Evolutionary conservation across 1,284 basidiomycete species (phyloP), one percentile per base, ranked within the genome.

Genomic region (Moesziomyces parantarcticus): DNA sequence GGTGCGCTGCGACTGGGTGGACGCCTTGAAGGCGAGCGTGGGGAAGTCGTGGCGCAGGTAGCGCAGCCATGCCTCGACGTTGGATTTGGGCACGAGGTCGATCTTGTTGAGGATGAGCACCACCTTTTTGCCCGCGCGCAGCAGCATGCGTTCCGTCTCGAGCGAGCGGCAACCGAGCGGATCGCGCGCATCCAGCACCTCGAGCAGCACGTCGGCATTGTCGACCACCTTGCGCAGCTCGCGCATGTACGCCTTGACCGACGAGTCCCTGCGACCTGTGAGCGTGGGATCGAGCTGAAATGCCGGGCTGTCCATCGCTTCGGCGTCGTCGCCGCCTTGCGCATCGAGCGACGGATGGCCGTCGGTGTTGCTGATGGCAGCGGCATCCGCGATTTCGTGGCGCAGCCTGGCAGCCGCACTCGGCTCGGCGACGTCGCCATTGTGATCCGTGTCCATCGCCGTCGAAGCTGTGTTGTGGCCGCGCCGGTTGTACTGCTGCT

Each of bases 21-120:
- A 92, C 0, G 93, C 94, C 70, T 93, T 91, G 87, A 98, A 98
- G 0, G 97, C 93, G 53, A 99, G 88, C 0, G 94, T 95, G 0
- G 96, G 94, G 6, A 94, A 94, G 18, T 91, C 90, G 83, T 97
- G 92, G 14, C 94, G 90, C 6, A 99, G 88, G 83, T 96, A 89
- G 64, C 90, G 90, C 22, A 98, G 87, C 96, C 96, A 99, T 41
- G 88, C 88, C 81, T 95, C 91, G 5, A 95, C 92, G 78, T 97
- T 97, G 18, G 90, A 88, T 51, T 90, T 88, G 3, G 96, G 94
- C 3, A 99, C 91, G 5, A 99, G 95, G 67, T 7, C 51, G 21
- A 76, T 74, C 51, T 78, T 73, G 57, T 58, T 80, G 48, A 81
- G 64, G 42, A 58, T 62, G n/a, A 75, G 54, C 18, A 78, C 74